Evolutionary conservation across 2,329 filamentous ascomycete genomes (phyloP).

Genomic region (Penicillium fuscoglaucum): DNA sequence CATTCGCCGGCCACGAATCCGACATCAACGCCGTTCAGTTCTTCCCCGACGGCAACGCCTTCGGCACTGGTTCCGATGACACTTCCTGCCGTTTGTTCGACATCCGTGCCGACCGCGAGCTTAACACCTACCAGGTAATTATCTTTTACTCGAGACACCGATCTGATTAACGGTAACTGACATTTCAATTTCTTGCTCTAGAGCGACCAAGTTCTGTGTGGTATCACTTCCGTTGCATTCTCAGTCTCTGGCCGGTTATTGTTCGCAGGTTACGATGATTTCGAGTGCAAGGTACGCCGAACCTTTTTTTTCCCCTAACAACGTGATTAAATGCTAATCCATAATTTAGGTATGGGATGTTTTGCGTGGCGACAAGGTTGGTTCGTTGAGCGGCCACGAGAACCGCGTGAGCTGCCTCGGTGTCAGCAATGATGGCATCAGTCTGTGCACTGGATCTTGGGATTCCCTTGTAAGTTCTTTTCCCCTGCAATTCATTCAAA

Average conservation of each 20-base stretch:
- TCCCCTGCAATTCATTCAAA: not conserved
- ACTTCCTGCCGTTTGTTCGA: slow-evolving; percentile 97
- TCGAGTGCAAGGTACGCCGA: slow-evolving; percentile 91
- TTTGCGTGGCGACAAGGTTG: slow-evolving; percentile 93
- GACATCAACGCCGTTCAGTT: slow-evolving; percentile 99
- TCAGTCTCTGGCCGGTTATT: slow-evolving; percentile 93
- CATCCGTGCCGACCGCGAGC: slow-evolving; percentile 86
- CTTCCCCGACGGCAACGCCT: slow-evolving; percentile 98
- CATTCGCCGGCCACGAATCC: slow-evolving; percentile 96
- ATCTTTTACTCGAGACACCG: not conserved
- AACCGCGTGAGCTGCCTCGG: slow-evolving; percentile 98
- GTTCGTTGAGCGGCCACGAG: slow-evolving; percentile 93
- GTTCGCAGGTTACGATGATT: slow-evolving; percentile 98
- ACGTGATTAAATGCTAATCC: slow-evolving; percentile 21
- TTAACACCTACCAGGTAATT: slow-evolving; percentile 66
- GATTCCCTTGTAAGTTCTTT: slow-evolving; percentile 82
- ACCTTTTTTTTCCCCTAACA: not conserved
- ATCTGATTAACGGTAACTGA: slow-evolving; percentile 12
- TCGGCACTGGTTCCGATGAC: slow-evolving; percentile 96
- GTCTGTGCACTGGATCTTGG: slow-evolving; percentile 98
- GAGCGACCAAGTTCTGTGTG: slow-evolving; percentile 96
- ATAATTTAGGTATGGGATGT: slow-evolving; percentile 86
- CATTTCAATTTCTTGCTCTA: slow-evolving; percentile 41
- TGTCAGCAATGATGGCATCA: slow-evolving; percentile 98
- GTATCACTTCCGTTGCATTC: slow-evolving; percentile 96